Evolutionary conservation across 805 yeast species (phyloP).

Genomic region (Ogataea nitratoaversa): DNA sequence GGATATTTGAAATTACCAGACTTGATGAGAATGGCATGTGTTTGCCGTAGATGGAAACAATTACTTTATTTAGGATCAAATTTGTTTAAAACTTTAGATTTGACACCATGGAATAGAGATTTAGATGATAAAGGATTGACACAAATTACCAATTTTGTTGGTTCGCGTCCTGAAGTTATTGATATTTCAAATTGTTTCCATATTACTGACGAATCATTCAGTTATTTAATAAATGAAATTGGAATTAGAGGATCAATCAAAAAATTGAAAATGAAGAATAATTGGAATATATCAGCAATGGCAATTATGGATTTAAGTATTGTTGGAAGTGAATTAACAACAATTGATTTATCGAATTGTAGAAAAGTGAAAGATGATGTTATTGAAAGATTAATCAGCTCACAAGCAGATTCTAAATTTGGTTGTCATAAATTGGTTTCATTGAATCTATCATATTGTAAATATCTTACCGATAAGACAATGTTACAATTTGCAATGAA

Average conservation of each 20-base stretch:
- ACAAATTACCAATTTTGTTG: slow-evolving; percentile 64
- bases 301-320: slow-evolving; percentile 75
- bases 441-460: slow-evolving; percentile 67
- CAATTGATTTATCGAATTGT: slow-evolving; percentile 67
- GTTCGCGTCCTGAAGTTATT: slow-evolving; percentile 57
- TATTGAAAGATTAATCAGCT: slow-evolving; percentile 63
- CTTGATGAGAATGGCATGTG: slow-evolving; percentile 54
- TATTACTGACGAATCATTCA: slow-evolving; percentile 71
- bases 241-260: slow-evolving; percentile 61
- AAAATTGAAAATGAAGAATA: slow-evolving; percentile 56
- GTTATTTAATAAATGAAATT: slow-evolving; percentile 63
- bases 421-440: slow-evolving; percentile 59
- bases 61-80: slow-evolving; percentile 53
- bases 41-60: slow-evolving; percentile 68
- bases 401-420: slow-evolving; percentile 28
- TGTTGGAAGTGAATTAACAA: slow-evolving; percentile 55
- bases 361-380: slow-evolving; percentile 71
- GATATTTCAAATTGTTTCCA: slow-evolving; percentile 74
- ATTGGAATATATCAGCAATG: slow-evolving; percentile 78
- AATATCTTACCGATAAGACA: slow-evolving; percentile 64
- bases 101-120: slow-evolving; percentile 58
- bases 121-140: slow-evolving; percentile 55
- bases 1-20: slow-evolving; percentile 49
- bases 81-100: slow-evolving; percentile 48
- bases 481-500: slow-evolving; percentile 59